Evolutionary conservation across 352 stramenopile genomes (phyloP).

Genomic region (Phytophthora agathidicida): DNA sequence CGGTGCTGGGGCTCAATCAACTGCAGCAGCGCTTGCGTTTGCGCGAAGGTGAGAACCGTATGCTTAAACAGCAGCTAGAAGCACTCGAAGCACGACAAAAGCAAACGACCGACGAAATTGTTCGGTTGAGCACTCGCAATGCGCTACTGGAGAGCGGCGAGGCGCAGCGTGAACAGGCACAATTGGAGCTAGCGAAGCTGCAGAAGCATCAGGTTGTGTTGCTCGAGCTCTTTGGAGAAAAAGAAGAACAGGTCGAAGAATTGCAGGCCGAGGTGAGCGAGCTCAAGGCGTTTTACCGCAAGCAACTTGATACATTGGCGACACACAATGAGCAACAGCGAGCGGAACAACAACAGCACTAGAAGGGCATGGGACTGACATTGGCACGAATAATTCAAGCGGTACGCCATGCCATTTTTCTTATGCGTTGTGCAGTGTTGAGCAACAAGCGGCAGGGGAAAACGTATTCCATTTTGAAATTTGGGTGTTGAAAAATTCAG

Average conservation of each 20-base stretch:
- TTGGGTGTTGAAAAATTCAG: too few relatives aligned
- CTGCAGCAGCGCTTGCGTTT: slow-evolving; percentile 77
- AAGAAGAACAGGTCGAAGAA: slow-evolving; percentile 88
- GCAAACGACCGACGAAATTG: slow-evolving; percentile 73
- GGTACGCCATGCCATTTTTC: slow-evolving; percentile 9
- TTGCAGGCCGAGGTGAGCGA: slow-evolving; percentile 77
- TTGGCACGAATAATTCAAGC: slow-evolving; percentile 6
- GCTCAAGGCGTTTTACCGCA: slow-evolving; percentile 81
- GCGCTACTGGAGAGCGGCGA: slow-evolving; percentile 71
- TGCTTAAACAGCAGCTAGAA: slow-evolving; percentile 76
- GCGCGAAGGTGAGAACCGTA: slow-evolving; percentile 73
- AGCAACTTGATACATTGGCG: slow-evolving; percentile 75
- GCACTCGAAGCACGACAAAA: slow-evolving; percentile 71
- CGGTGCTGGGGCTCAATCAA: slow-evolving; percentile 75
- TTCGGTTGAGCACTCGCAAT: slow-evolving; percentile 76
- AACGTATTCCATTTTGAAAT: too few relatives aligned
- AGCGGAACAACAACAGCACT: slow-evolving; percentile 36
- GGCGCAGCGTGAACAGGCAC: slow-evolving; percentile 48
- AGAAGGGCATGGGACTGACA: slow-evolving; percentile 5
- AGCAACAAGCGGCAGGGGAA: too few relatives aligned
- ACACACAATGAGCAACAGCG: slow-evolving; percentile 44
- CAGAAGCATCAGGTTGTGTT: slow-evolving; percentile 83
- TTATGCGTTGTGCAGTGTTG: background rate
- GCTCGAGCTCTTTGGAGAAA: slow-evolving; percentile 85
- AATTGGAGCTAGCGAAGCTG: slow-evolving; percentile 58